Conservation (phyloP, 331 rosid species). For the Quercus lobata region DNA sequence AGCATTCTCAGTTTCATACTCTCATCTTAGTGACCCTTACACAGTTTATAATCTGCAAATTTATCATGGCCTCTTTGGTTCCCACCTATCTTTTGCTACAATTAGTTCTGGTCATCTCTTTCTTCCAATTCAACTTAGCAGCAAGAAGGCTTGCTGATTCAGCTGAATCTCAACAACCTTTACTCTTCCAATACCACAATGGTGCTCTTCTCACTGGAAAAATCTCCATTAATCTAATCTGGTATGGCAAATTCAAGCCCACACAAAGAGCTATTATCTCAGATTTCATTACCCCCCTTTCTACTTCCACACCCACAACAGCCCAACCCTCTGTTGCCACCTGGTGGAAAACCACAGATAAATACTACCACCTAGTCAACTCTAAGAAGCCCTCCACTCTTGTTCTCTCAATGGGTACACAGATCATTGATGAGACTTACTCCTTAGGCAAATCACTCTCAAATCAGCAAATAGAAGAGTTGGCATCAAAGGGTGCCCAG, state of each 20-base stretch:
- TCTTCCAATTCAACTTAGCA: slow-evolving; percentile 21
- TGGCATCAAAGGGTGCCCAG: slow-evolving; percentile 20
- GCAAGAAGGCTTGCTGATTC: slow-evolving; percentile 24
- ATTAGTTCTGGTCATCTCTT: slow-evolving; percentile 9
- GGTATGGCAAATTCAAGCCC: slow-evolving; percentile 49
- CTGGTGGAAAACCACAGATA: slow-evolving; percentile 34
- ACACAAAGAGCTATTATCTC: slow-evolving; percentile 38
- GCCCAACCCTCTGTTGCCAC: slow-evolving; percentile 27
- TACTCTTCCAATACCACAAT: slow-evolving; percentile 40
- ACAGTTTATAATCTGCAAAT: not conserved
- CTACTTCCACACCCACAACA: slow-evolving; percentile 16
- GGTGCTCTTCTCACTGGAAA: slow-evolving; percentile 37
- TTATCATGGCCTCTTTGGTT: slow-evolving; percentile 19
- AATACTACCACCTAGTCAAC: slow-evolving; percentile 23
- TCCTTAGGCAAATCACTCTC: slow-evolving; percentile 31
- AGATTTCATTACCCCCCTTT: slow-evolving; percentile 32
- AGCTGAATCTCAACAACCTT: slow-evolving; percentile 21
- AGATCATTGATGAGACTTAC: slow-evolving; percentile 25
- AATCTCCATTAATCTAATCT: slow-evolving; percentile 38
- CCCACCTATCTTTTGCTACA: not conserved
- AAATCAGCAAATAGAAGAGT: not conserved
- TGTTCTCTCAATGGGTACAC: slow-evolving; percentile 19
- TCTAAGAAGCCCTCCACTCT: slow-evolving; percentile 11
- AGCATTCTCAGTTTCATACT: not conserved
- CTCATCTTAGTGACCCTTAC: not conserved